Evolutionary conservation across 257 asterid species (phyloP), one percentile per base, ranked within the genome.

Genomic region (Solanum sejunctum): DNA sequence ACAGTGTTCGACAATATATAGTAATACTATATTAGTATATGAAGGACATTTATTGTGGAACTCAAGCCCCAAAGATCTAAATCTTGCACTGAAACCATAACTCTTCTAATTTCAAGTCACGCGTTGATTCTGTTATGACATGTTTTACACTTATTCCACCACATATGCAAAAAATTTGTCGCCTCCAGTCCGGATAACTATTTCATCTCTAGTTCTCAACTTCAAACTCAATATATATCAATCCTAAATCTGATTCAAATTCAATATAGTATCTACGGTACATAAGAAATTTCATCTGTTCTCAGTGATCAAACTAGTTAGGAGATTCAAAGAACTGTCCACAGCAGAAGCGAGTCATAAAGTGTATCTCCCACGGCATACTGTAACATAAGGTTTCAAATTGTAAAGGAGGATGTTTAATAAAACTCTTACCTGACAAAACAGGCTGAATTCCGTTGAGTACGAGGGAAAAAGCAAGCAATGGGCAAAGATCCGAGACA

Each of bases 391-490:
- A 32, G 20, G 47, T 54, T 5, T 52, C 18, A 47, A 83, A 45
- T 13, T 15, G 58, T 61, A 82, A 41, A 13, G 7, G 10, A 63
- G 70, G 84, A 63, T 58, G 41, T 47, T 16, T 12, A 6, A 58
- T 26, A 4, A 10, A 28, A 4, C 51, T 6, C 69, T 73, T 86
- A 88, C 90, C 90, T 36, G 90, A 84, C 13, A 88, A 55, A 63
- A 88, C 89, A 0, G 89, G 90, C 45, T 84, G 90, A 49, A 88
- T 86, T 39, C 90, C 90, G 32, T 88, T 86, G 1, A 88, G 89
- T 1, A 86, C 21, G 21, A 88, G 88, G 0, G 88, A 80, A 21
- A 84, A 5, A 18, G 90, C 88, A 0, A 88, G 90, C 10, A 79
- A 56, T 10, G 90, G 90, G 69, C 88, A 88, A 57, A 88, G 56